Evolutionary conservation across 257 asterid species (phyloP), one percentile per base, ranked within the genome.

Genomic region (Nicotiana undulata): DNA sequence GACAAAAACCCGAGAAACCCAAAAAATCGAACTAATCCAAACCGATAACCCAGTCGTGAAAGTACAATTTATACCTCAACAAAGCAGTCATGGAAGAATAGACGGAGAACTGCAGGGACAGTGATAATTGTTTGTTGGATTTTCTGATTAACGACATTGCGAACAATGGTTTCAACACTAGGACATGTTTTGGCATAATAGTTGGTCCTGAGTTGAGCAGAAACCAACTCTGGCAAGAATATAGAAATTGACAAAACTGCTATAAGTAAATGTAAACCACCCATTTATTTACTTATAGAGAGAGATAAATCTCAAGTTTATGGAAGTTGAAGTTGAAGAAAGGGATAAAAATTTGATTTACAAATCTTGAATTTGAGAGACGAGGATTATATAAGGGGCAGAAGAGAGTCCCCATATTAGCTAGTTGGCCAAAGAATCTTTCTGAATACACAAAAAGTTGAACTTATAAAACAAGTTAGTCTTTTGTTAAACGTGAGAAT

Each of bases 51-150:
- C n/a, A n/a, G n/a, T n/a, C n/a, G n/a, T n/a, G n/a, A n/a, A 26
- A 26, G 28, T 26, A 7, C 8, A 37, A 5, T 32, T 18, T 49
- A 49, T 87, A 92, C 98, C 82, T 86, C 80, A 56, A 94, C 95
- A 7, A 92, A 87, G 82, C 97, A 92, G 9, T 94, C 98, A 12
- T 94, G 98, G 91, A 94, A 92, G 89, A 85, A 91, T 81, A 94
- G 91, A 79, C 98, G 98, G 68, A 94, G 84, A 5, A 79, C 61
- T 0, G 91, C 95, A 0, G 97, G 97, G 28, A 86, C 91, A 0
- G 98, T 92, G 15, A 88, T 86, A 74, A 89, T 86, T 1, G 97
- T 92, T 59, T 92, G 97, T 3, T 52, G 60, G 82, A 94, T 83
- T 75, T 94, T 94, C 4, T n/a, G 66, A 1, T 82, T 49, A 20